Evolutionary conservation across 2,329 filamentous ascomycete genomes (phyloP).

Genomic region (Pseudophaeomoniella oleicola): DNA sequence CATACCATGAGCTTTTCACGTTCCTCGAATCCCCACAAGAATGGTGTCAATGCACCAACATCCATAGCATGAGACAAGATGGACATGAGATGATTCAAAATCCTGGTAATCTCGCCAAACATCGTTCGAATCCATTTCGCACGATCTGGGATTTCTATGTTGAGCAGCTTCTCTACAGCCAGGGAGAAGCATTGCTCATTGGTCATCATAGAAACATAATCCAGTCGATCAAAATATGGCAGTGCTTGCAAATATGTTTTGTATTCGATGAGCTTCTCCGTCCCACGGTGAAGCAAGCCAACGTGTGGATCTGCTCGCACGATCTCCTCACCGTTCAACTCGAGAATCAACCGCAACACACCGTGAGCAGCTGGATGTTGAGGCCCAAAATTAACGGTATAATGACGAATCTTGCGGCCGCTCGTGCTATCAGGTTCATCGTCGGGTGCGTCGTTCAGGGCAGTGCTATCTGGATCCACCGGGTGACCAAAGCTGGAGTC

Average conservation of each 20-base stretch:
- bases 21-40: conserved; percentile 99
- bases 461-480: conserved; percentile 22
- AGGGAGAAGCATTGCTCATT: conserved; percentile 97
- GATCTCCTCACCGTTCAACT: conserved; percentile 96
- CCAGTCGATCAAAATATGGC: conserved; percentile 95
- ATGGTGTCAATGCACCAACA: conserved; percentile 92
- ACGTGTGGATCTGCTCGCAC: conserved; percentile 93
- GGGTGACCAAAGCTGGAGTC: conserved; percentile 39
- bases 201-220: conserved; percentile 99
- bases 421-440: conserved; percentile 19
- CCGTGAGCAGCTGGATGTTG: conserved; percentile 98
- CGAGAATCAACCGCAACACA: conserved; percentile 91
- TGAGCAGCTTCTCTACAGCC: conserved; percentile 93
- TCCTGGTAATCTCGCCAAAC: conserved; percentile 86
- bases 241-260: conserved; percentile 97
- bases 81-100: conserved; percentile 97
- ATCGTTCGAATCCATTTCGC: conserved; percentile 95
- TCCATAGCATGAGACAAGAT: conserved; percentile 97
- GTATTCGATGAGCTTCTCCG: conserved; percentile 99
- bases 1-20: conserved; percentile 98
- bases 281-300: conserved; percentile 87
- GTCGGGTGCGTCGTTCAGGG: conserved; percentile 32
- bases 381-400: conserved; percentile 98
- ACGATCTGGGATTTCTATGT: conserved; percentile 86
- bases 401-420: conserved; percentile 82